Conservation (phyloP, 2,329 filamentous ascomycete species). For the Alternaria gaisen region DNA sequence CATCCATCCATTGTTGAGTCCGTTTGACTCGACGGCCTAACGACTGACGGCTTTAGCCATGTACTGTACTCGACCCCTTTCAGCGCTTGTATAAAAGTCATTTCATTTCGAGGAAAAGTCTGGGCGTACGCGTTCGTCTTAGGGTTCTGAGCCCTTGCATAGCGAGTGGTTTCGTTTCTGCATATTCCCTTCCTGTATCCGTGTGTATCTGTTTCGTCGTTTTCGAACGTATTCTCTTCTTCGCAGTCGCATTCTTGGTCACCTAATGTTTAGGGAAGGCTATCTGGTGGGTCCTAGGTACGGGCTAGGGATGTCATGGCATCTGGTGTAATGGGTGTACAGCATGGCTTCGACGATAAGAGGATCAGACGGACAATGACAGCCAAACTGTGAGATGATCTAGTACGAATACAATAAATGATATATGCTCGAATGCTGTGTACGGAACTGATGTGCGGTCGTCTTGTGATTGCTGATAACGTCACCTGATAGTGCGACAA, state of each 20-base stretch:
- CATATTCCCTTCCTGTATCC: conserved; percentile 42
- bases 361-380: conserved; percentile 19
- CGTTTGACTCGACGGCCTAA: conserved; percentile 30
- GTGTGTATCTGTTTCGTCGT: conserved; percentile 36
- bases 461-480: conserved; percentile 23
- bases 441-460: conserved; percentile 8
- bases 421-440: conserved; percentile 11
- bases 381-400: conserved; percentile 18
- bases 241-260: conserved; percentile 35
- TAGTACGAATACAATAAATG: conserved; percentile 20
- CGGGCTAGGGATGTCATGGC: conserved; percentile 23
- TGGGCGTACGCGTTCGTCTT: conserved; percentile 42
- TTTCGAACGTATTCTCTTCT: conserved; percentile 35
- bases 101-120: conserved; percentile 48
- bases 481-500: conserved; percentile 31
- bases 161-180: conserved; percentile 48
- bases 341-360: conserved; percentile 26
- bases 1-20: conserved; percentile 24
- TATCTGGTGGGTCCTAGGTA: conserved; percentile 32
- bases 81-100: conserved; percentile 52
- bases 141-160: conserved; percentile 48
- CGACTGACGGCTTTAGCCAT: conserved; percentile 50
- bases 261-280: conserved; percentile 41
- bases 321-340: conserved; percentile 34
- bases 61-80: conserved; percentile 48